Evolutionary conservation across 495 filamentous ascomycete species (phyloP), one percentile per base, ranked within the genome.

Genomic region (Neurospora sp.): DNA sequence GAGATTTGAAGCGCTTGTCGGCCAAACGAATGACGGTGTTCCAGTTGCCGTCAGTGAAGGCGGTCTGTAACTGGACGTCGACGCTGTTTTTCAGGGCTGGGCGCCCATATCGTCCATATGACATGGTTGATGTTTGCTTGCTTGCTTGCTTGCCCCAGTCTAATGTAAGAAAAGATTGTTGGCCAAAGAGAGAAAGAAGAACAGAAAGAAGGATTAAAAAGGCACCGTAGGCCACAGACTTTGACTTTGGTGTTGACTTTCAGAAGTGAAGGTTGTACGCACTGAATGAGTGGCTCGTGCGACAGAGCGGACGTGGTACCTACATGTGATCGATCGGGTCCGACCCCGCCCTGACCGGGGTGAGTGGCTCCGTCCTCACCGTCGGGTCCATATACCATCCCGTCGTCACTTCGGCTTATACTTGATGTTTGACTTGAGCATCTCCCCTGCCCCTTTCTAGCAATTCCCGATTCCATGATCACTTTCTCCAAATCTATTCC

Each of bases 31-130:
- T 76, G 46, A 81, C 81, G 1, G 75, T 70, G n/a, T 66, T 68
- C 84, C 84, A 87, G 74, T 84, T 84, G 44, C 81, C 76, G 27
- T 85, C 83, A 31, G 73, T 75, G 48, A 83, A 87, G 35, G 82
- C 81, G 8, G 78, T 78, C 73, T 82, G 77, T 16, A 87, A 75
- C 59, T 79, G 78, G 35, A 80, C 46, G 69, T 84, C 83, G 6
- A 83, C 79, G 53, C 72, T 79, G 70, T 69, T 77, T 77, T 81
- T 84, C 22, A 83, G 81, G 44, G 78, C 74, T 39, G 79, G 79
- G 27, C 74, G 69, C 22, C 73, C 75, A 72, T 78, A 78, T 40
- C 77, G 44, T 31, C 44, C 37, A 59, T 79, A 80, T 12, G 72
- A 74, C 79, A 81, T 81, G 71, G 9, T 46, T 41, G 16, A 70